Percentiles rank a stretch among this genome's conserved stretches.
phyloP scores from a whole-genome alignment of 139 green algal species.

The Volvox reticuliferus region DNA sequence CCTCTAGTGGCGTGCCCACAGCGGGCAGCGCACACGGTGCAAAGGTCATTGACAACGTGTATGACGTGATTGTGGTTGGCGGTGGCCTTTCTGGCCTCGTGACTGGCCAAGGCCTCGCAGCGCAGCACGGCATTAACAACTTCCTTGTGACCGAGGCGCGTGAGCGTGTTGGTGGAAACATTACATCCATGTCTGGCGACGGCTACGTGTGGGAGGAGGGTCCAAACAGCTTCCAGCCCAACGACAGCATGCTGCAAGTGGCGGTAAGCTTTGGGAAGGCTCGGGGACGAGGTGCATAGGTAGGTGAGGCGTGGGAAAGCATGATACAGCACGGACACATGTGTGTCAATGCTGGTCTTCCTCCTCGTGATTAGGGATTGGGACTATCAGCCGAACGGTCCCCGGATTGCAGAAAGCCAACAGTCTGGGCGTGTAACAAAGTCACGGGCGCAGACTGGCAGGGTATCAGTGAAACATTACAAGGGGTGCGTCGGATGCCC shows the following conservation, averaged over 20 bases:
- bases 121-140: conserved; percentile 72
- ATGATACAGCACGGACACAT: no score
- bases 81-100: conserved; percentile 73
- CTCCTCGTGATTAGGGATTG: no score
- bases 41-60: conserved; percentile 26
- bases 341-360: no score
- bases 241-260: conserved; percentile 93
- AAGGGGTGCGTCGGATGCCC: no score
- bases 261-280: conserved; percentile 67
- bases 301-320: no score
- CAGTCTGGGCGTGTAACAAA: no score
- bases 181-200: conserved; percentile 85
- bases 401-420: no score
- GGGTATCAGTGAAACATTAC: no score
- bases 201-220: conserved; percentile 99
- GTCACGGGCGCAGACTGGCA: no score
- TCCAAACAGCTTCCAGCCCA: conserved; percentile 98
- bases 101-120: conserved; percentile 78
- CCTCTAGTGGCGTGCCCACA: background rate
- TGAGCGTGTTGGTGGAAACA: conserved; percentile 98
- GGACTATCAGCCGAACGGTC: no score
- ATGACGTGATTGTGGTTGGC: conserved; percentile 70
- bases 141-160: conserved; percentile 95
- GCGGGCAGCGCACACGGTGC: background rate
- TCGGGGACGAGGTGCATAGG: no score